phyloP scores from a whole-genome alignment of 108 stramenopile genomes.

The Cyclotella cryptica region DNA sequence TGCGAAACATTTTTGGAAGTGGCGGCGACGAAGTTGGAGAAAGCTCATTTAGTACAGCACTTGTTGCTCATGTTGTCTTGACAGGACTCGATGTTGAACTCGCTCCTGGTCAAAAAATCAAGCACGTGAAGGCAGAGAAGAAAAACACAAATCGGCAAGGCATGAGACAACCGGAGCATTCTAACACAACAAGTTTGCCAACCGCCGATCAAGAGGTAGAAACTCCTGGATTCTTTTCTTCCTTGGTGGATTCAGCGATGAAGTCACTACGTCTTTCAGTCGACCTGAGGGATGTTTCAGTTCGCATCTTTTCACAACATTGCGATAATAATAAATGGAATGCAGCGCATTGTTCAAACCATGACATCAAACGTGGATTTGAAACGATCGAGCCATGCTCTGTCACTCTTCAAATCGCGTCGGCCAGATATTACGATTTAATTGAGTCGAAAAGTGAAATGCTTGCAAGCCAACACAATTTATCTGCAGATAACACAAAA shows the following conservation, averaged over 20 bases:
- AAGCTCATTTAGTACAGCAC: conserved; percentile 16
- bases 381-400: conserved; percentile 2
- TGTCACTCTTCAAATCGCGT: conserved; percentile 55
- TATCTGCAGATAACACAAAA: conserved; percentile 39
- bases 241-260: conserved; percentile 46
- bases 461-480: conserved; percentile 30
- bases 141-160: conserved; percentile 6
- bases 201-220: conserved; percentile 7
- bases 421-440: conserved; percentile 62
- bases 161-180: not conserved
- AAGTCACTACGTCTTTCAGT: conserved; percentile 45
- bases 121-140: not conserved
- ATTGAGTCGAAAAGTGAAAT: conserved; percentile 29
- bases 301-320: conserved; percentile 26
- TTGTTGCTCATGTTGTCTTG: conserved; percentile 36
- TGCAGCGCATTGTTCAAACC: too few species aligned
- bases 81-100: conserved; percentile 38
- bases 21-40: not conserved
- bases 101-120: conserved; percentile 10
- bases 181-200: not conserved
- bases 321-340: not conserved
- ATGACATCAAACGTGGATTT: too few species aligned
- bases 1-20: conserved; percentile 30
- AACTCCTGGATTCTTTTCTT: conserved; percentile 39
- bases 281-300: conserved; percentile 27